Evolutionary conservation across 305 asterid genomes (phyloP).

Genomic region (Solanum hybrid): DNA sequence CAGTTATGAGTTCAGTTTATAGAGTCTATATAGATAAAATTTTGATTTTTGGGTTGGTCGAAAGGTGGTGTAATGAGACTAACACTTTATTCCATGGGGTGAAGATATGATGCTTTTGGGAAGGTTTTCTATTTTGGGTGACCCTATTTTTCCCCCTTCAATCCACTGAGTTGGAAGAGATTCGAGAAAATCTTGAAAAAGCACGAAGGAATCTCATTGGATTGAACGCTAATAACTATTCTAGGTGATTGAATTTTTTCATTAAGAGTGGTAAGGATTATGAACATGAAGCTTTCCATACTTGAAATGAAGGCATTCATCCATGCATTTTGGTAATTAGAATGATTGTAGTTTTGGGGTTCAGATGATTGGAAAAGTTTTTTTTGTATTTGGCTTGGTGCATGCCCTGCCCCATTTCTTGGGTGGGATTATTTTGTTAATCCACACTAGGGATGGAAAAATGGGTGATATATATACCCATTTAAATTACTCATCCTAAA

Average conservation of each 20-base stretch:
- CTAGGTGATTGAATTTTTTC: background rate
- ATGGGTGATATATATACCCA: background rate
- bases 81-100: background rate
- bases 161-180: background rate
- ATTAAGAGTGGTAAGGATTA: background rate
- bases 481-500: too few species aligned
- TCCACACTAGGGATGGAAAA: background rate
- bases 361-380: background rate
- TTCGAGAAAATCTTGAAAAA: background rate
- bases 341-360: background rate
- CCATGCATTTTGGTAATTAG: background rate
- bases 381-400: background rate
- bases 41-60: background rate
- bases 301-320: background rate
- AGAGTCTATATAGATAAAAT: background rate
- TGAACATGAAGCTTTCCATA: background rate
- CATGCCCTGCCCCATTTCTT: background rate
- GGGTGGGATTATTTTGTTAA: background rate
- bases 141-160: background rate
- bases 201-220: background rate
- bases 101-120: background rate
- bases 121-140: background rate
- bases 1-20: too few species aligned
- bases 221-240: background rate
- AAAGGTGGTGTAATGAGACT: background rate